Evolutionary conservation across 2,329 filamentous ascomycete genomes (phyloP).

Genomic region (Fusarium sp.): DNA sequence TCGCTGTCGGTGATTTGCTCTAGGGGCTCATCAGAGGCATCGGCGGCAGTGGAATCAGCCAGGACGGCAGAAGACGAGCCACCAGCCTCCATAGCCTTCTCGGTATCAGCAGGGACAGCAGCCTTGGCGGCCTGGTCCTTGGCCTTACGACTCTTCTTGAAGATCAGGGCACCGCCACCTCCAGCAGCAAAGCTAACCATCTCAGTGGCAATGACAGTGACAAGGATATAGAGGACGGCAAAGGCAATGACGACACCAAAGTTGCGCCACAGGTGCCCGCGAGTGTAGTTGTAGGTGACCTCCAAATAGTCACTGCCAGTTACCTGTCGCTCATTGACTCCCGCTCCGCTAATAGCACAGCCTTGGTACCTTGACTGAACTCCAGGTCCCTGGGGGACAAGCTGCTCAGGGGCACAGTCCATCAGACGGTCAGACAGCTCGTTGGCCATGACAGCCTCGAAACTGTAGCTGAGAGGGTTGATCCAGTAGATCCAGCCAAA

Average conservation of each 20-base stretch:
- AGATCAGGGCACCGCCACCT: constrained; percentile 76
- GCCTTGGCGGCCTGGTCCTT: constrained; percentile 54
- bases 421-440: constrained; percentile 66
- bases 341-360: constrained; percentile 65
- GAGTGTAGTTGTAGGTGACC: constrained; percentile 58
- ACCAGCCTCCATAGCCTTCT: constrained; percentile 29
- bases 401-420: constrained; percentile 55
- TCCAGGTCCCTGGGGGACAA: constrained; percentile 58
- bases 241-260: constrained; percentile 37
- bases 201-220: constrained; percentile 34
- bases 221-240: constrained; percentile 25
- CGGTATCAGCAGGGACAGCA: constrained; percentile 42
- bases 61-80: constrained; percentile 12
- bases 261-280: constrained; percentile 36
- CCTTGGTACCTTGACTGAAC: constrained; percentile 58
- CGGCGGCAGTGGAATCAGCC: constrained; percentile 1
- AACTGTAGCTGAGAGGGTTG: constrained; percentile 73
- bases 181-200: constrained; percentile 51
- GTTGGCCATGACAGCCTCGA: constrained; percentile 68
- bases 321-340: constrained; percentile 48
- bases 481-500: constrained; percentile 74
- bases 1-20: constrained; percentile 45
- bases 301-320: constrained; percentile 64
- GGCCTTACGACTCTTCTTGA: constrained; percentile 72
- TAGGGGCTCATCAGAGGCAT: constrained; percentile 12